phyloP scores from a whole-genome alignment of 1,284 basidiomycete species.

The Neonothopanus nambi region DNA sequence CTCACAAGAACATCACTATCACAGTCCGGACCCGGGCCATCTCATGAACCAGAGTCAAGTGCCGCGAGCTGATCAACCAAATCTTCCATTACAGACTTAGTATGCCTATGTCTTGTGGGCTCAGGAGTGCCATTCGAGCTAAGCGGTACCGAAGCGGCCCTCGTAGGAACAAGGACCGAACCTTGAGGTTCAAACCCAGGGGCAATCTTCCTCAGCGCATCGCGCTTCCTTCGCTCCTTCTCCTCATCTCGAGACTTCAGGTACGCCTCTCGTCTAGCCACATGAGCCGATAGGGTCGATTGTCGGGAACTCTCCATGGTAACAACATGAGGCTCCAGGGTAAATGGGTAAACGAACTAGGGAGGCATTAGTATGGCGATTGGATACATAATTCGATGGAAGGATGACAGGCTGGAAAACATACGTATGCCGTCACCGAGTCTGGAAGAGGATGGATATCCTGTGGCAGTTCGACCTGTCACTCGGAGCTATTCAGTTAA shows the following conservation, averaged over 20 bases:
- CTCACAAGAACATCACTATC: not conserved
- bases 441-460: conserved; percentile 93
- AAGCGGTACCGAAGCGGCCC: conserved; percentile 45
- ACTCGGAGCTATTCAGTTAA: not conserved
- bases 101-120: conserved; percentile 23
- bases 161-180: conserved; percentile 57
- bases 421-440: conserved; percentile 83
- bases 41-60: conserved; percentile 41
- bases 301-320: conserved; percentile 70
- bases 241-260: conserved; percentile 74
- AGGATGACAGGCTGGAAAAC: conserved; percentile 26
- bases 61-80: conserved; percentile 77
- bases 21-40: not conserved
- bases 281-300: conserved; percentile 63
- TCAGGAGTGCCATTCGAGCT: conserved; percentile 17
- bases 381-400: not conserved
- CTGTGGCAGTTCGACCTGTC: conserved; percentile 77
- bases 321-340: conserved; percentile 83
- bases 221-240: conserved; percentile 74
- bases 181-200: conserved; percentile 71
- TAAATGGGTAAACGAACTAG: conserved; percentile 93
- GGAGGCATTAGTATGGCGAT: not conserved
- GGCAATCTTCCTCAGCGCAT: conserved; percentile 71
- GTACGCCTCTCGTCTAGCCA: conserved; percentile 67
- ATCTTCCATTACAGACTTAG: conserved; percentile 76